Percentiles rank a stretch among this genome's conserved stretches.
These are phyloP conservation scores for Wickerhamomyces alni DNA, from an alignment of 805 yeast species.

Conservation along the genomic window DNA sequence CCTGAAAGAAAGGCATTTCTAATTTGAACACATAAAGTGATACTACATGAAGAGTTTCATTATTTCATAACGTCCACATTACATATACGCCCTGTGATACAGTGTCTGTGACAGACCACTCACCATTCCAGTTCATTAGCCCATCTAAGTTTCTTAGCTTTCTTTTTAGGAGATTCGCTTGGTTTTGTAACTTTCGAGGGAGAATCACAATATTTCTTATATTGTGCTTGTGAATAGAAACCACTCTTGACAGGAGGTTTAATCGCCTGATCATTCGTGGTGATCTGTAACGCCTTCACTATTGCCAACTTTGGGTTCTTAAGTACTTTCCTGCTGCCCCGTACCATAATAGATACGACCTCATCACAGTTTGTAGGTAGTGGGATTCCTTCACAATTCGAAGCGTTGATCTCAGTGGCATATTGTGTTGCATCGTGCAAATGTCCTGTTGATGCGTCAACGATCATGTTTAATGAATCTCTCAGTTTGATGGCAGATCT, in stretches of 20 bases:
- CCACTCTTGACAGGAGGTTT: slow-evolving; percentile 9
- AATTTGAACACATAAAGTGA: not conserved
- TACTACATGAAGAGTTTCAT: too few species aligned
- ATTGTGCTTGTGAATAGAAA: slow-evolving; percentile 18
- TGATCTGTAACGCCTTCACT: slow-evolving; percentile 12
- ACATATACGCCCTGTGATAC: too few species aligned
- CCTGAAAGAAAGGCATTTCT: not conserved
- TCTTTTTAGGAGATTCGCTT: not conserved
- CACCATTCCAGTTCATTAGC: slow-evolving; percentile 20
- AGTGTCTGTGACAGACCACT: too few species aligned
- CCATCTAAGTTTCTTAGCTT: slow-evolving; percentile 16
- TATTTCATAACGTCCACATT: too few species aligned
- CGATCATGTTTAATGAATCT: slow-evolving; percentile 36
- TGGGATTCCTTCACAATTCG: slow-evolving; percentile 56
- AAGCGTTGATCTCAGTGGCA: slow-evolving; percentile 63
- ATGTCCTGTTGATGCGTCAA: slow-evolving; percentile 56
- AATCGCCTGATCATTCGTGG: not conserved
- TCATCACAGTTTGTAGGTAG: slow-evolving; percentile 53
- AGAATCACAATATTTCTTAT: slow-evolving; percentile 10
- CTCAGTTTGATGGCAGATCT: slow-evolving; percentile 12
- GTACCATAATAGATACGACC: slow-evolving; percentile 49
- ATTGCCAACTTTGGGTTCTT: slow-evolving; percentile 14
- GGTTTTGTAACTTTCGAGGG: slow-evolving; percentile 8
- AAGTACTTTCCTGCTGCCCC: slow-evolving; percentile 10
- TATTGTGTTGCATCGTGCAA: slow-evolving; percentile 60